A percentile compares a stretch with the other conserved stretches of the same genome.
These are phyloP conservation scores for Mycena olivaceomarginata DNA, from an alignment of 768 basidiomycete genomes.

Conservation along the genomic window DNA sequence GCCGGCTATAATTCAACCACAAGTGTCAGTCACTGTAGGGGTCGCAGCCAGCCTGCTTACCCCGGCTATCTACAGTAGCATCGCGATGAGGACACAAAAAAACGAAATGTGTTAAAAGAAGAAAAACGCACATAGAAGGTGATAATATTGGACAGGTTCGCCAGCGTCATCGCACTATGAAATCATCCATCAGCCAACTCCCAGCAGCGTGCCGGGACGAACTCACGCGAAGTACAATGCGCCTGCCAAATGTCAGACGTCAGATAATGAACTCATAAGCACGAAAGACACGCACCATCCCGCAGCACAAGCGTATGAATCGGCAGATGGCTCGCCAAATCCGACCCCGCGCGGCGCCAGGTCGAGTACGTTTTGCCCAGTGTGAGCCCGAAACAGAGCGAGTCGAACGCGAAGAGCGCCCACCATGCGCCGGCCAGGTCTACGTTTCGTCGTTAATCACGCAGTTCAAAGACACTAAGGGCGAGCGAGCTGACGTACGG, in stretches of 20 bases:
- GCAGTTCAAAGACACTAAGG: too few relatives aligned
- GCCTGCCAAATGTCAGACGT: not conserved
- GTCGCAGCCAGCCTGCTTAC: not conserved
- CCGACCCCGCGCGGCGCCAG: not conserved
- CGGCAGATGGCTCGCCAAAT: not conserved
- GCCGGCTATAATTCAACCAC: not conserved
- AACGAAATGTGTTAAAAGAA: not conserved
- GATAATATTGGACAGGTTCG: constrained; percentile 3
- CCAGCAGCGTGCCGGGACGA: not conserved
- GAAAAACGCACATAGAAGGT: not conserved
- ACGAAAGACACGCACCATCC: not conserved
- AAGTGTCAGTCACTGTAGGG: not conserved
- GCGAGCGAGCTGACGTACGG: not conserved
- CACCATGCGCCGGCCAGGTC: not conserved
- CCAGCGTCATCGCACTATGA: not conserved
- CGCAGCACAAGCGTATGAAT: not conserved
- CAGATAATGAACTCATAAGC: too few relatives aligned
- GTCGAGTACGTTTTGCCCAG: constrained; percentile 5
- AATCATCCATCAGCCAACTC: not conserved
- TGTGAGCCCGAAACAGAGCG: not conserved
- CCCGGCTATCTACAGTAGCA: not conserved
- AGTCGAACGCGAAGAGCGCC: not conserved
- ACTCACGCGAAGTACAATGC: constrained; percentile 5
- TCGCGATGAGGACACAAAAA: not conserved
- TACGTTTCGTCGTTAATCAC: not conserved